A percentile compares a stretch with the other conserved stretches of the same genome.
These are phyloP conservation scores for Paramecium octaurelia DNA, from an alignment of 73 alveolate genomes.

Conservation along the genomic window DNA sequence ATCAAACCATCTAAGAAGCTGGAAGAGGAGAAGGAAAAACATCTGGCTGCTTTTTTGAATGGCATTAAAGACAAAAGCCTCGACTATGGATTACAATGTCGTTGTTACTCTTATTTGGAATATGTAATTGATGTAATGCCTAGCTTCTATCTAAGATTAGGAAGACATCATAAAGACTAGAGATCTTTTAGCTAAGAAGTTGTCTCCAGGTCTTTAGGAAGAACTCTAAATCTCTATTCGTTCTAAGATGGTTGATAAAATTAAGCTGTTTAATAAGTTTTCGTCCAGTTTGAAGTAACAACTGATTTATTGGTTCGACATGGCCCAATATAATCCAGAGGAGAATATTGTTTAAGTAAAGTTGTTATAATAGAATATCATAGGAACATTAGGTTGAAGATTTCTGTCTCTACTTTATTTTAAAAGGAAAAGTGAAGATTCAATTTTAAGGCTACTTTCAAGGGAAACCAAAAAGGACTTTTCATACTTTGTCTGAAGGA, in stretches of 20 bases:
- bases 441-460: neutral
- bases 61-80: neutral
- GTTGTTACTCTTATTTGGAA: neutral
- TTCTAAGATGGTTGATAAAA: neutral
- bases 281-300: neutral
- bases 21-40: neutral
- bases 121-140: neutral
- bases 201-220: constrained; percentile 35
- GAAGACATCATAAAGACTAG: neutral
- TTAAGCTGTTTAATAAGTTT: neutral
- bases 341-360: constrained; percentile 26
- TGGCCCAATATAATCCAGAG: constrained; percentile 25
- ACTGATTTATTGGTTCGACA: constrained; percentile 24
- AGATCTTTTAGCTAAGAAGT: neutral
- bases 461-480: constrained; percentile 20
- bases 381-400: constrained; percentile 37
- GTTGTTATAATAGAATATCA: neutral
- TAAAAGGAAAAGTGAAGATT: constrained; percentile 35
- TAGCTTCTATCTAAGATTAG: neutral
- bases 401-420: neutral
- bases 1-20: neutral
- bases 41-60: neutral
- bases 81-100: constrained; percentile 5
- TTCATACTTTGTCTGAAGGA: constrained; percentile 6
- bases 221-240: neutral